A percentile compares a stretch with the other conserved stretches of the same genome.
These are phyloP conservation scores for Orbilia ellipsospora DNA, from an alignment of 2,329 filamentous ascomycete species.

Conservation along the genomic window DNA sequence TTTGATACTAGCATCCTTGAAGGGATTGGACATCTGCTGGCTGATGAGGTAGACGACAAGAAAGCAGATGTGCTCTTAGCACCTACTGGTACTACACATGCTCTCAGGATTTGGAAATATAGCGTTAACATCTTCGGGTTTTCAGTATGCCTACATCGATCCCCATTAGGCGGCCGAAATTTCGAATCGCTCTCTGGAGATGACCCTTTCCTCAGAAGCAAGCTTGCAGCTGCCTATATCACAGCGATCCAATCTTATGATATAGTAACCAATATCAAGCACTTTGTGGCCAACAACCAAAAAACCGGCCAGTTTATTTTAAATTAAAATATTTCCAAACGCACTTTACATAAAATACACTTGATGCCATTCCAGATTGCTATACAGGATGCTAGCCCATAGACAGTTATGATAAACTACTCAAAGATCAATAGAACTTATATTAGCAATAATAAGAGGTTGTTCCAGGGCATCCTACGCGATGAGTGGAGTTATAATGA, in stretches of 20 bases:
- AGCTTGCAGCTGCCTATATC: slow-evolving; percentile 73
- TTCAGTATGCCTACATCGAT: slow-evolving; percentile 77
- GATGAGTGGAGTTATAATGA: slow-evolving; percentile 62
- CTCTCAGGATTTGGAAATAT: too few relatives aligned
- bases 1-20: slow-evolving; percentile 69
- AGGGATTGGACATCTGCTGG: slow-evolving; percentile 67
- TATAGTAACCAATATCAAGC: slow-evolving; percentile 79
- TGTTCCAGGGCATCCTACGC: slow-evolving; percentile 59
- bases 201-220: slow-evolving; percentile 75
- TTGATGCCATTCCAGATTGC: slow-evolving; percentile 79
- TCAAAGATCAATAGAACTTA: slow-evolving; percentile 73
- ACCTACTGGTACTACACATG: slow-evolving; percentile 62
- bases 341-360: slow-evolving; percentile 75
- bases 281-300: slow-evolving; percentile 79
- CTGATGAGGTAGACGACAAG: slow-evolving; percentile 68
- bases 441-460: slow-evolving; percentile 62
- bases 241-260: slow-evolving; percentile 73
- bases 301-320: slow-evolving; percentile 75
- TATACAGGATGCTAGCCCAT: slow-evolving; percentile 74
- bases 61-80: slow-evolving; percentile 71
- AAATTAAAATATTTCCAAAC: slow-evolving; percentile 72
- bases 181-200: slow-evolving; percentile 82
- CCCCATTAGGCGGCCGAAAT: slow-evolving; percentile 81
- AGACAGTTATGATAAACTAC: slow-evolving; percentile 76
- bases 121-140: too few relatives aligned